phyloP scores from a whole-genome alignment of 2,329 filamentous ascomycete genomes.

The Fusarium sp. region DNA sequence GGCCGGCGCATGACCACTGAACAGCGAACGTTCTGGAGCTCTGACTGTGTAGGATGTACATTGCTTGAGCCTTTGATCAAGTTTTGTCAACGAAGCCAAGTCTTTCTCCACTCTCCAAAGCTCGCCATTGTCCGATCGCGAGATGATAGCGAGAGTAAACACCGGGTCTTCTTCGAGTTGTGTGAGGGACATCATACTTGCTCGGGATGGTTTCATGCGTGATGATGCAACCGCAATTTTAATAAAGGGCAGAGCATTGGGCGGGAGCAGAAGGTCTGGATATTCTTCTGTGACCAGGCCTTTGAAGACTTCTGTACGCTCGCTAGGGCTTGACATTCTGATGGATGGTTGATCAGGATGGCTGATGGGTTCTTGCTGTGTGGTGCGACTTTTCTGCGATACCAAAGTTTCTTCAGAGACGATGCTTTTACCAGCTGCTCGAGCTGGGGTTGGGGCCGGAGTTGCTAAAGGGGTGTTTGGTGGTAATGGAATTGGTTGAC shows the following conservation, averaged over 20 bases:
- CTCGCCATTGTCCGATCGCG: conserved; percentile 78
- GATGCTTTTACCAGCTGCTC: conserved; percentile 50
- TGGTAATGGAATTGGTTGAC: conserved; percentile 77
- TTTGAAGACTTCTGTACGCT: conserved; percentile 70
- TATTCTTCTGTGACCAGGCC: conserved; percentile 87
- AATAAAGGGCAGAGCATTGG: conserved; percentile 87
- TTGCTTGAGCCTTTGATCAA: conserved; percentile 84
- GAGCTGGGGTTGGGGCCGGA: conserved; percentile 43
- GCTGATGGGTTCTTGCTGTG: conserved; percentile 16
- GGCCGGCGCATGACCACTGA: conserved; percentile 91
- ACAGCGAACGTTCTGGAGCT: conserved; percentile 85
- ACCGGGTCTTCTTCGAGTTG: conserved; percentile 91
- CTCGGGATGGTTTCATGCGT: conserved; percentile 89
- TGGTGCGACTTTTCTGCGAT: conserved; percentile 6
- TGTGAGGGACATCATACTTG: conserved; percentile 82
- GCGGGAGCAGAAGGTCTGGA: conserved; percentile 84
- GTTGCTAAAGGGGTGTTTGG: conserved; percentile 73
- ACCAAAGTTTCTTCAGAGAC: conserved; percentile 22
- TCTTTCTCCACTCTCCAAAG: conserved; percentile 97
- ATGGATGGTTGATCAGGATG: conserved; percentile 25
- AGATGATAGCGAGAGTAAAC: conserved; percentile 88
- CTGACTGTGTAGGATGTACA: conserved; percentile 76
- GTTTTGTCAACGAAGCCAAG: conserved; percentile 77
- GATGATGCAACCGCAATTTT: conserved; percentile 91
- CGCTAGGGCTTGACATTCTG: conserved; percentile 51